These are phyloP conservation scores for Floccularia luteovirens DNA, from an alignment of 768 basidiomycete species.

Conservation along the genomic window DNA sequence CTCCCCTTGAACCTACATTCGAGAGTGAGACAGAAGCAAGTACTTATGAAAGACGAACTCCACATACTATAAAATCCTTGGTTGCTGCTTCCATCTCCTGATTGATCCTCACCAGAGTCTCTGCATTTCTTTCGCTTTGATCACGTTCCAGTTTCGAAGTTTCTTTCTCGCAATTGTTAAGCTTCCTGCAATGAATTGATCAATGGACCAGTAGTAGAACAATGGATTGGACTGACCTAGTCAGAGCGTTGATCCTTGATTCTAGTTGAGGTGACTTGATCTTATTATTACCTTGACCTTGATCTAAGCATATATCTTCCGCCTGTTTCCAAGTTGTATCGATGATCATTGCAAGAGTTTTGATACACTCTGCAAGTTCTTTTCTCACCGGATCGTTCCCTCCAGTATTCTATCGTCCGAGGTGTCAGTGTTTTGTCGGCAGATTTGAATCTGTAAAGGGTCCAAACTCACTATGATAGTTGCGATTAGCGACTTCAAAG, in stretches of 20 bases:
- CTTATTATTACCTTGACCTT: too few relatives aligned
- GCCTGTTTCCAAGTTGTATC: too few relatives aligned
- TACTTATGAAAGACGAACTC: background rate
- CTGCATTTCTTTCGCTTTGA: background rate
- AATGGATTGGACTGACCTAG: background rate
- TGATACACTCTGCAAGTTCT: background rate
- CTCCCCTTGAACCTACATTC: background rate
- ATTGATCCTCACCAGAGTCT: background rate
- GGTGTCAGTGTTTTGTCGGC: background rate
- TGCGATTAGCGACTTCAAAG: background rate
- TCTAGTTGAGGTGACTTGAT: too few relatives aligned
- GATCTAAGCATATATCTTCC: too few relatives aligned
- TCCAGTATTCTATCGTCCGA: background rate
- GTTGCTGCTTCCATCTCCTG: background rate
- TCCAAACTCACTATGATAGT: background rate
- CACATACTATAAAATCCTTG: background rate
- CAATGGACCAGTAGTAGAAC: background rate
- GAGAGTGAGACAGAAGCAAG: too few relatives aligned
- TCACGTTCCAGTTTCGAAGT: background rate
- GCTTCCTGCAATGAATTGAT: background rate
- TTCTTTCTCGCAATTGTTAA: background rate
- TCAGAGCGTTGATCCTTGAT: background rate
- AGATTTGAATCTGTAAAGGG: background rate
- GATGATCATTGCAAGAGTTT: background rate
- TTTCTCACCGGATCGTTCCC: background rate